Conservation (phyloP, 169 alveolate genomes). For the Amoebophrya sp. region DNA sequence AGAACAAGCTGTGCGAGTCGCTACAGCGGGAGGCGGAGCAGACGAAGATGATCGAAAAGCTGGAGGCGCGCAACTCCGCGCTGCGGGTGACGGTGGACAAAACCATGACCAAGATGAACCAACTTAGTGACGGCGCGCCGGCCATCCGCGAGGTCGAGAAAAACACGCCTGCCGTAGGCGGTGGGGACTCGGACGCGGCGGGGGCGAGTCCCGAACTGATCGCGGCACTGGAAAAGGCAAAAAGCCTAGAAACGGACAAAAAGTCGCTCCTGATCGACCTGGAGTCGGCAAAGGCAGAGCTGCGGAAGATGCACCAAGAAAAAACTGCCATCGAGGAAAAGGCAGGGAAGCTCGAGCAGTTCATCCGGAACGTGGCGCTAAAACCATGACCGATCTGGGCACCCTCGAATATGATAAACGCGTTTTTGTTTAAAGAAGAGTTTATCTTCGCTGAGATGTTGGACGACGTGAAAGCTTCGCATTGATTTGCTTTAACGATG, state of each 20-base stretch:
- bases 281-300: not conserved
- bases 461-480: too few relatives aligned
- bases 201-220: too few relatives aligned
- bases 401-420: too few relatives aligned
- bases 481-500: too few relatives aligned
- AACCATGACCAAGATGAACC: not conserved
- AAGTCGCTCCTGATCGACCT: not conserved
- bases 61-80: not conserved
- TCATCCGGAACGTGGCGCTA: not conserved
- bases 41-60: not conserved
- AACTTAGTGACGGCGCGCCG: not conserved
- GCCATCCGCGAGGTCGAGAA: too few relatives aligned
- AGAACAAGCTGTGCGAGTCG: not conserved
- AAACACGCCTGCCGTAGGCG: too few relatives aligned
- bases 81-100: not conserved
- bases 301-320: not conserved
- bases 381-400: too few relatives aligned
- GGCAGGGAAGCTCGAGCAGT: not conserved
- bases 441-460: too few relatives aligned
- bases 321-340: not conserved
- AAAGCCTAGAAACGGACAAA: not conserved
- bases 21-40: not conserved
- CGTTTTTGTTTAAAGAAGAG: too few relatives aligned
- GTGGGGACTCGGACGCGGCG: too few relatives aligned
- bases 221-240: not conserved